Conservation (phyloP, 2,329 filamentous ascomycete genomes). For the Trichoderma simmonsii region DNA sequence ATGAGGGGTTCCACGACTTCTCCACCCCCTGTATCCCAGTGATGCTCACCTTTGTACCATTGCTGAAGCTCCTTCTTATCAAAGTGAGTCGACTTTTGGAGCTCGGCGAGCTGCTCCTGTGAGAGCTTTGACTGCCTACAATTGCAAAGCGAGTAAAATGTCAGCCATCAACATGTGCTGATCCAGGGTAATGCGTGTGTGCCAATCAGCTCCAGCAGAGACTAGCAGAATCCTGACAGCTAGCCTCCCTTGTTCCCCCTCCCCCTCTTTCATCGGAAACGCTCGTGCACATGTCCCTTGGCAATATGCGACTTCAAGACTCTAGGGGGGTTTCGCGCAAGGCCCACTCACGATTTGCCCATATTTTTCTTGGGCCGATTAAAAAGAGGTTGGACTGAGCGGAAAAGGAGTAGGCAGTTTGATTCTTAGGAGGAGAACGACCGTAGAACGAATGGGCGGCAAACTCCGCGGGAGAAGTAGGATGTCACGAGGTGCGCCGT, state of each 20-base stretch:
- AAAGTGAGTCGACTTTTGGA: constrained; percentile 96
- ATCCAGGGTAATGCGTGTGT: background rate
- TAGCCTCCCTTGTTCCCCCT: background rate
- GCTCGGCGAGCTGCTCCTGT: constrained; percentile 88
- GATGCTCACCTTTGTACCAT: constrained; percentile 94
- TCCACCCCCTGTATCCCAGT: background rate
- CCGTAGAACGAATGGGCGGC: background rate
- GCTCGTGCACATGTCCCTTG: background rate
- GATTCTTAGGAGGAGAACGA: background rate
- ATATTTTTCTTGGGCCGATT: background rate
- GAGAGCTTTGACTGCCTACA: constrained; percentile 95
- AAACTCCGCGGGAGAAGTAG: background rate
- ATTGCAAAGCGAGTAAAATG: background rate
- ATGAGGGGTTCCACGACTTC: background rate
- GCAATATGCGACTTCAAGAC: background rate
- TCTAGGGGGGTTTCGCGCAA: background rate
- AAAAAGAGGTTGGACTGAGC: background rate
- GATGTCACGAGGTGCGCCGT: constrained; percentile 2
- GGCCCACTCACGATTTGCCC: constrained; percentile 20
- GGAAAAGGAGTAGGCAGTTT: background rate
- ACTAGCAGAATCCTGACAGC: background rate
- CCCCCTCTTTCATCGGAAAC: background rate
- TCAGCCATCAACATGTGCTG: background rate
- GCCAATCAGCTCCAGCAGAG: background rate
- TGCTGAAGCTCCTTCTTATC: constrained; percentile 99